Percentiles rank a stretch among this genome's conserved stretches.
Conservation (phyloP, 768 basidiomycete species). For the Tylopilus subfusipes region DNA sequence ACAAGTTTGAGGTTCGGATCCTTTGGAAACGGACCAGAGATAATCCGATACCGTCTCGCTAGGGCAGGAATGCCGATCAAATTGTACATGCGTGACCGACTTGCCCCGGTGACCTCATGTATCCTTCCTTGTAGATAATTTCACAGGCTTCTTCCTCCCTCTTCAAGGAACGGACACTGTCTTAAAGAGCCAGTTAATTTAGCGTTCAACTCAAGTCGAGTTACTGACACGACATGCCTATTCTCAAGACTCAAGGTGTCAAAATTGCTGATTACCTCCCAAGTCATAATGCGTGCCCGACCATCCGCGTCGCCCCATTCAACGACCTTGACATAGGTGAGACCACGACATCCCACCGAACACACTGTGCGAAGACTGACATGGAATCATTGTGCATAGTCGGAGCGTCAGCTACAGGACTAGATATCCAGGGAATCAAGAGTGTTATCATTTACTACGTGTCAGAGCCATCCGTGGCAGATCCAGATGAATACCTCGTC, state of each 20-base stretch:
- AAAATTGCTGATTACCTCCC: neutral
- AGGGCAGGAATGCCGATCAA: no score
- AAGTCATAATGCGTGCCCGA: neutral
- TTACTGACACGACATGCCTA: neutral
- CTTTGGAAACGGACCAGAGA: no score
- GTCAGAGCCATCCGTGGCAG: no score
- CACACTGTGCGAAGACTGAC: neutral
- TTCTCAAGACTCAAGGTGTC: neutral
- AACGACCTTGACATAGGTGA: neutral
- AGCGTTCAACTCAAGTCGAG: neutral
- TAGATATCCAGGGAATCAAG: neutral
- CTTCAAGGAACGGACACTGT: neutral
- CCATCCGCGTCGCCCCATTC: neutral
- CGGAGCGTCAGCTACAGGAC: neutral
- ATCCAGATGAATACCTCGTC: neutral
- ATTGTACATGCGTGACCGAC: no score
- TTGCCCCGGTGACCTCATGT: neutral
- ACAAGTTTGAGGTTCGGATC: no score
- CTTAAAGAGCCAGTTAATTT: neutral
- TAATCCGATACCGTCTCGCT: no score
- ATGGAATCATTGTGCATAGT: neutral
- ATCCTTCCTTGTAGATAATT: neutral
- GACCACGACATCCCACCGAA: neutral
- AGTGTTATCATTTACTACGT: neutral
- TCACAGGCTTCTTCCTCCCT: no score